phyloP scores from a whole-genome alignment of 2,329 filamentous ascomycete genomes.

The Arthrobotrys musiformis region DNA sequence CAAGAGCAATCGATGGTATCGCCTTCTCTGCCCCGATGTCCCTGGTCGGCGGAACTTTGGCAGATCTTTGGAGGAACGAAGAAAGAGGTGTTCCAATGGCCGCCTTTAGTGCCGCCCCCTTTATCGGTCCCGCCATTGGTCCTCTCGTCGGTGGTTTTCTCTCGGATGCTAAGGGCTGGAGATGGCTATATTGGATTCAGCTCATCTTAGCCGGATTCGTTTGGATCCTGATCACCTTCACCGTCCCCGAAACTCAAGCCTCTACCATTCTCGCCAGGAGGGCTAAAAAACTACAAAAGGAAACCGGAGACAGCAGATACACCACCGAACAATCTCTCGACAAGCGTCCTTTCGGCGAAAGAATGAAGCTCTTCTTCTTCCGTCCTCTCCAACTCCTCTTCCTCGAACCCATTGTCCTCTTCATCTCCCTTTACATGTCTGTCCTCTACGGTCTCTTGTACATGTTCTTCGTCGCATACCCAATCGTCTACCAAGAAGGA shows the following conservation, averaged over 20 bases:
- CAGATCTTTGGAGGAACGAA: conserved; percentile 85
- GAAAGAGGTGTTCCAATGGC: conserved; percentile 89
- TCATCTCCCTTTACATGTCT: conserved; percentile 86
- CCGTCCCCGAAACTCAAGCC: conserved; percentile 89
- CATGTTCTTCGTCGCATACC: conserved; percentile 80
- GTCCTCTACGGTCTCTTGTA: conserved; percentile 79
- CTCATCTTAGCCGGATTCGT: conserved; percentile 77
- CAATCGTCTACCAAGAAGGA: conserved; percentile 78
- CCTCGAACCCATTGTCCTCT: conserved; percentile 82
- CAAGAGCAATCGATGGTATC: conserved; percentile 76
- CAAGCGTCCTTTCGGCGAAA: conserved; percentile 73
- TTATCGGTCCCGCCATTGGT: conserved; percentile 77
- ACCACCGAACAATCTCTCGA: conserved; percentile 86
- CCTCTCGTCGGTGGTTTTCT: conserved; percentile 82
- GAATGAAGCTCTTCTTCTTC: conserved; percentile 78
- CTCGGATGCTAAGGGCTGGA: conserved; percentile 76
- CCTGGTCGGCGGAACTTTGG: conserved; percentile 79
- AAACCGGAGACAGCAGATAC: conserved; percentile 74
- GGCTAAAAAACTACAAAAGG: conserved; percentile 76
- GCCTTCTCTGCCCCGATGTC: conserved; percentile 89
- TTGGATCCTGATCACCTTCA: conserved; percentile 83
- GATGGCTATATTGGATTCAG: conserved; percentile 89
- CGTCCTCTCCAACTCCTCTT: conserved; percentile 88
- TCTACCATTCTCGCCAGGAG: conserved; percentile 73
- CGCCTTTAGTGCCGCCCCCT: conserved; percentile 83